These are phyloP conservation scores for Melastoma candidum DNA, from an alignment of 441 rosid genomes.

Conservation along the genomic window DNA sequence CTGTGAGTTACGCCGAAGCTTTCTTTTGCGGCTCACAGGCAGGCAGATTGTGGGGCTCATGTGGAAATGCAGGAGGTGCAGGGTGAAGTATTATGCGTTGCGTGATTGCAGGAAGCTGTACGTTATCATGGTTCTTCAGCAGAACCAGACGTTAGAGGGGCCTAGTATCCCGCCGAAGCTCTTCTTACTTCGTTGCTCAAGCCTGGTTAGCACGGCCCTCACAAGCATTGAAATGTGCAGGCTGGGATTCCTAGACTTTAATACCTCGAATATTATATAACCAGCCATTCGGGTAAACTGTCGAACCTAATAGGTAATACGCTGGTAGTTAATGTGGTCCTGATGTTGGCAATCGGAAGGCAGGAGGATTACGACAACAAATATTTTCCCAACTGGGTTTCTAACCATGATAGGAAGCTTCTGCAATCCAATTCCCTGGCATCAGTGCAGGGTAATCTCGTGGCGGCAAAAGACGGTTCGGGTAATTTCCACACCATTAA, in stretches of 20 bases:
- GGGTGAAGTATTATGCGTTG: conserved; percentile 2
- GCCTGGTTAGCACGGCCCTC: conserved; percentile 80
- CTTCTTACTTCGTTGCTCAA: conserved; percentile 47
- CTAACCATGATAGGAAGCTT: conserved; percentile 31
- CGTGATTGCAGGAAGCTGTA: conserved; percentile 10
- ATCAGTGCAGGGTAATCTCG: conserved; percentile 7
- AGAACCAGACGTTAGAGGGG: conserved; percentile 11
- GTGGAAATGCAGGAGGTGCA: background rate
- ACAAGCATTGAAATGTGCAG: conserved; percentile 66
- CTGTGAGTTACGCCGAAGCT: too few species aligned
- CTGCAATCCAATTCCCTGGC: conserved; percentile 13
- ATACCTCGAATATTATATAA: conserved; percentile 40
- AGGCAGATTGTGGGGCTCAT: background rate
- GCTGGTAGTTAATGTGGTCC: conserved; percentile 46
- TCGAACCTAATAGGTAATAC: conserved; percentile 54
- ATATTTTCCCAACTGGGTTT: conserved; percentile 47
- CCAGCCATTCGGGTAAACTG: conserved; percentile 41
- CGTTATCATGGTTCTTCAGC: conserved; percentile 10
- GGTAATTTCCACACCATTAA: conserved; percentile 10
- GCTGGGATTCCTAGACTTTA: conserved; percentile 51
- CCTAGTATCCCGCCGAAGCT: background rate
- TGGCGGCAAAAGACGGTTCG: conserved; percentile 16
- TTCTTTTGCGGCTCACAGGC: too few species aligned
- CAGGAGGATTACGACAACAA: conserved; percentile 12
- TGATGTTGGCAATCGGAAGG: conserved; percentile 12